Conservation (phyloP, 2,329 filamentous ascomycete species). For the Mycosphaerella sp. region DNA sequence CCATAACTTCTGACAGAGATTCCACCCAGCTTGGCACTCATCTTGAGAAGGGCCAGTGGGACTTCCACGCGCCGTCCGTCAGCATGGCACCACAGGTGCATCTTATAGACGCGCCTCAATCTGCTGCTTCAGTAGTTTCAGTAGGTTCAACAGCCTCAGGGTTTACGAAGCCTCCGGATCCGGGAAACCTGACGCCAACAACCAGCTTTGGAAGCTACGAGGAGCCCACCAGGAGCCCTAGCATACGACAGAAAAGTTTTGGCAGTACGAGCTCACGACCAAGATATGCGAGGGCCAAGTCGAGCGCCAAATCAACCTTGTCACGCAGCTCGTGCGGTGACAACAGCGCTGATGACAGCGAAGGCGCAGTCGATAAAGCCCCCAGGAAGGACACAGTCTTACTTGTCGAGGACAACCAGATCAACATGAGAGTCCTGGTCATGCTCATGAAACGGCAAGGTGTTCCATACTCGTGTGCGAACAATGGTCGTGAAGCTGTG, state of each 20-base stretch:
- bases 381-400: conserved; percentile 10
- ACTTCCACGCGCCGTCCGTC: not conserved
- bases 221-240: not conserved
- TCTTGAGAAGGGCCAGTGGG: not conserved
- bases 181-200: not conserved
- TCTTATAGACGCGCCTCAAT: not conserved
- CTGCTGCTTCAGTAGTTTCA: not conserved
- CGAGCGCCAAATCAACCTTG: not conserved
- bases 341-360: not conserved
- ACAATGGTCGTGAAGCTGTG: conserved; percentile 17
- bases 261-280: not conserved
- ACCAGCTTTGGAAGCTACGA: not conserved
- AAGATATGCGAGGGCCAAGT: not conserved
- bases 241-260: not conserved
- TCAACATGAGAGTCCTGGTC: conserved; percentile 22
- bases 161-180: not conserved
- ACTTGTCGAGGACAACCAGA: conserved; percentile 27
- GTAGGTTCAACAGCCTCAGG: not conserved
- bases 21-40: not conserved
- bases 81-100: not conserved
- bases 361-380: not conserved
- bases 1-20: conserved; percentile 7
- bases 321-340: not conserved
- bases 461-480: conserved; percentile 11
- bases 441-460: conserved; percentile 21